Percentiles rank a stretch among this genome's conserved stretches.
phyloP scores from a whole-genome alignment of 352 stramenopile genomes.

The Pythium insidiosum region DNA sequence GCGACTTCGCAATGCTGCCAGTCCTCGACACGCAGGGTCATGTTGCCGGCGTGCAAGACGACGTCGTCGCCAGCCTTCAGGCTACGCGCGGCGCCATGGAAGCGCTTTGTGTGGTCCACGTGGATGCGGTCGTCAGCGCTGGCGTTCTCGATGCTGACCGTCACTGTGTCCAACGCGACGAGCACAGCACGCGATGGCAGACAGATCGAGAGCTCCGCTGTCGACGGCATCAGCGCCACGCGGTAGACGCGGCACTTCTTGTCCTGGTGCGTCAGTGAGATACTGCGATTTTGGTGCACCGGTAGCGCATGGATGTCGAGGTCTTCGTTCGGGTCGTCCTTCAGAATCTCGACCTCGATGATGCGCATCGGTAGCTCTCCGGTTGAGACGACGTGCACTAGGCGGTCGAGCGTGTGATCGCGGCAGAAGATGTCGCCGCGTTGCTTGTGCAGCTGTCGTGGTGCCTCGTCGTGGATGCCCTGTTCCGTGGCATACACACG shows the following conservation, averaged over 20 bases:
- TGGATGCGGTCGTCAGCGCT: constrained; percentile 1
- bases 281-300: too few species aligned
- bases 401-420: constrained; percentile 28
- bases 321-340: constrained; percentile 25
- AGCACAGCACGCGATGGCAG: constrained; percentile 25
- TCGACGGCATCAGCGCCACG: constrained; percentile 19
- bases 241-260: constrained; percentile 37
- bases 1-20: too few species aligned
- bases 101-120: constrained; percentile 1
- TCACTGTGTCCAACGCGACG: constrained; percentile 8
- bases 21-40: not conserved
- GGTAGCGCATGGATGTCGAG: not conserved
- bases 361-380: constrained; percentile 25
- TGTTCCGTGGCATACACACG: constrained; percentile 10
- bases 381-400: constrained; percentile 30
- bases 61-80: not conserved
- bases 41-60: not conserved
- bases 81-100: too few species aligned
- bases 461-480: not conserved
- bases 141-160: constrained; percentile 1
- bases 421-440: constrained; percentile 16
- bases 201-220: constrained; percentile 16
- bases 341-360: constrained; percentile 44
- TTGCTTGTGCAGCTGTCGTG: constrained; percentile 7
- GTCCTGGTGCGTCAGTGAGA: too few species aligned